phyloP scores from a whole-genome alignment of 768 basidiomycete species.

The Calocybe cyanea region DNA sequence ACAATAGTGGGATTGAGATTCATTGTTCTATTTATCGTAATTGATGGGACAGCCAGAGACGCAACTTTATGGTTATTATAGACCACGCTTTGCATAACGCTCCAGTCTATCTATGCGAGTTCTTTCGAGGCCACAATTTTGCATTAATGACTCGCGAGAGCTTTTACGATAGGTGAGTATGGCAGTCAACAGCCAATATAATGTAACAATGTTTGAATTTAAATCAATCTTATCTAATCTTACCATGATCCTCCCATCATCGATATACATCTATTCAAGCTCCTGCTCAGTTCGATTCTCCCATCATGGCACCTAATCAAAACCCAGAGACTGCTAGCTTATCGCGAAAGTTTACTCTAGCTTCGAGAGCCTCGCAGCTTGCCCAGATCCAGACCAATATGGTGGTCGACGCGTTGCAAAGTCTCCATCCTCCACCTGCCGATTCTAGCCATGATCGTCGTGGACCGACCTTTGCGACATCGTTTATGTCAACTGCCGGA shows the following conservation, averaged over 20 bases:
- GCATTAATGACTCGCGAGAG: no score
- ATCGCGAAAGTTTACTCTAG: slow-evolving; percentile 64
- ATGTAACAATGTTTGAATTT: no score
- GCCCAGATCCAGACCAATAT: slow-evolving; percentile 88
- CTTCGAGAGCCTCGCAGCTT: slow-evolving; percentile 83
- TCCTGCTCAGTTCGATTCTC: not conserved
- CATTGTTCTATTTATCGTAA: slow-evolving; percentile 4
- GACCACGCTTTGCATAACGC: no score
- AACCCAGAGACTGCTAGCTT: slow-evolving; percentile 9
- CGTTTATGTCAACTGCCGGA: slow-evolving; percentile 63
- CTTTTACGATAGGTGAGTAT: no score
- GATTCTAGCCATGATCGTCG: slow-evolving; percentile 25
- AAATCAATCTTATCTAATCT: slow-evolving; percentile 3
- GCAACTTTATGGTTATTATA: no score
- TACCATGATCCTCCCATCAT: not conserved
- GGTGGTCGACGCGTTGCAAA: slow-evolving; percentile 62
- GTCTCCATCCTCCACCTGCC: slow-evolving; percentile 44
- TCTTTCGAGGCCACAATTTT: no score
- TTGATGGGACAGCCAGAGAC: no score
- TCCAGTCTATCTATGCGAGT: no score
- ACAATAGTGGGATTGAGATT: not conserved
- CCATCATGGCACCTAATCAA: slow-evolving; percentile 13
- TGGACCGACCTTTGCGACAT: slow-evolving; percentile 37
- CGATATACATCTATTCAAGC: not conserved
- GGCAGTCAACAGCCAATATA: no score